These are phyloP conservation scores for Xerocomus amazonicus DNA, from an alignment of 1,284 basidiomycete genomes.

Conservation along the genomic window DNA sequence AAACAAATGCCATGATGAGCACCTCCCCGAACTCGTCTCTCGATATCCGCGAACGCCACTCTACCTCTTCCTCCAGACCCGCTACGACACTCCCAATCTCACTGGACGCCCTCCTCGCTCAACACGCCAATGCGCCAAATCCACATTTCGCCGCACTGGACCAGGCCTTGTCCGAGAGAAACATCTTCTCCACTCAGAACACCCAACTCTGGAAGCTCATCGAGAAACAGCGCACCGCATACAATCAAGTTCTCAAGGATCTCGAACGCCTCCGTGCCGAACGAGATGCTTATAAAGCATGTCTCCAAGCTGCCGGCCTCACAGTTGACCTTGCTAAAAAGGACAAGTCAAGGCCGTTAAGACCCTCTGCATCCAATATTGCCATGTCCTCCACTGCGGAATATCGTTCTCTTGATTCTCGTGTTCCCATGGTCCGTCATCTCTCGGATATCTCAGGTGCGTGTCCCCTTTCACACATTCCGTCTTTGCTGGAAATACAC, in stretches of 20 bases:
- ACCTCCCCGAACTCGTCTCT: conserved; percentile 13
- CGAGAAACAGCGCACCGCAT: conserved; percentile 77
- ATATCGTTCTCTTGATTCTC: conserved; percentile 27
- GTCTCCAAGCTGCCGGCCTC: conserved; percentile 42
- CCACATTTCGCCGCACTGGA: conserved; percentile 69
- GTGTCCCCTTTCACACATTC: conserved; percentile 22
- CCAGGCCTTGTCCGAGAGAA: conserved; percentile 71
- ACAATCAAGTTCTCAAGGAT: conserved; percentile 72
- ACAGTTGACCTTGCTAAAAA: conserved; percentile 27
- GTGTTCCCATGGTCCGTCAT: conserved; percentile 36
- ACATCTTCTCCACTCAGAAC: conserved; percentile 76
- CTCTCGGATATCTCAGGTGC: conserved; percentile 55
- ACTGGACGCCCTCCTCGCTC: conserved; percentile 52
- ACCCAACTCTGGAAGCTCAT: conserved; percentile 89
- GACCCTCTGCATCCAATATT: conserved; percentile 23
- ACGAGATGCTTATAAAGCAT: conserved; percentile 64
- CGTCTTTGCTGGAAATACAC: conserved; percentile 23
- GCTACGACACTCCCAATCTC: conserved; percentile 41
- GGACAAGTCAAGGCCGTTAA: conserved; percentile 28
- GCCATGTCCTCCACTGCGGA: conserved; percentile 21
- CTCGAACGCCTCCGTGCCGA: conserved; percentile 77
- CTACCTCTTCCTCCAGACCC: conserved; percentile 25
- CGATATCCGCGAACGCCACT: conserved; percentile 29
- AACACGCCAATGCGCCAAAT: conserved; percentile 48
- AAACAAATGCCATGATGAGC: conserved; percentile 13